Conservation (phyloP, 768 basidiomycete genomes). For the Chalciporus pseudorubinellus region DNA sequence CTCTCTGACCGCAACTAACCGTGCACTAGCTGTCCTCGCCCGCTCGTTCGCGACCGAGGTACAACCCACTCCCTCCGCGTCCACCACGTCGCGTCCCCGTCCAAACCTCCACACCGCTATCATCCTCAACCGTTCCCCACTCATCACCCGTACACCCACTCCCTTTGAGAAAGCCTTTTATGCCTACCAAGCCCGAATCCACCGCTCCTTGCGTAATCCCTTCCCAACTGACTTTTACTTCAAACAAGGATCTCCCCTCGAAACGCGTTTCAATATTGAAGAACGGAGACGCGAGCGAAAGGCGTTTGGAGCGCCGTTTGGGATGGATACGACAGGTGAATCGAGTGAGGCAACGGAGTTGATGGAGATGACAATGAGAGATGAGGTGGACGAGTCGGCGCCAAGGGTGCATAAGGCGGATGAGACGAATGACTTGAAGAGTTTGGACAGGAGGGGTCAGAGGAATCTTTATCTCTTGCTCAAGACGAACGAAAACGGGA, state of each 20-base stretch:
- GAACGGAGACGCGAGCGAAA: slow-evolving; percentile 68
- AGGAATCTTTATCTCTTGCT: slow-evolving; percentile 89
- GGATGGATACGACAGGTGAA: slow-evolving; percentile 41
- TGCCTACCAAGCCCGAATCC: slow-evolving; percentile 78
- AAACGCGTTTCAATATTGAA: slow-evolving; percentile 75
- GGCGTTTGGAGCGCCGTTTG: slow-evolving; percentile 70
- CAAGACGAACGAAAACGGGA: slow-evolving; percentile 43
- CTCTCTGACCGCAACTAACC: background rate
- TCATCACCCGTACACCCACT: slow-evolving; percentile 67
- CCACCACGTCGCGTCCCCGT: slow-evolving; percentile 11
- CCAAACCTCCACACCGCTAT: slow-evolving; percentile 58
- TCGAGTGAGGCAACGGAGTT: slow-evolving; percentile 48
- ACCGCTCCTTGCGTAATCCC: slow-evolving; percentile 83
- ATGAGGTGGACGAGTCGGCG: slow-evolving; percentile 60
- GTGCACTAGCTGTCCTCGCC: slow-evolving; percentile 15
- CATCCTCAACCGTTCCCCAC: slow-evolving; percentile 75
- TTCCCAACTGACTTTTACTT: slow-evolving; percentile 92
- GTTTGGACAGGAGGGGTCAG: slow-evolving; percentile 78
- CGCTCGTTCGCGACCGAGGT: slow-evolving; percentile 48
- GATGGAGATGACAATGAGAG: slow-evolving; percentile 57
- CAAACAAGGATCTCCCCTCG: slow-evolving; percentile 84
- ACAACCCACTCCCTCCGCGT: slow-evolving; percentile 1
- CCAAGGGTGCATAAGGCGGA: slow-evolving; percentile 64
- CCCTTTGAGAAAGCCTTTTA: slow-evolving; percentile 80
- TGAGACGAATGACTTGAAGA: slow-evolving; percentile 55